These are phyloP conservation scores for Pseudogymnoascus sp. DNA, from an alignment of 2,329 filamentous ascomycete species.

Conservation along the genomic window DNA sequence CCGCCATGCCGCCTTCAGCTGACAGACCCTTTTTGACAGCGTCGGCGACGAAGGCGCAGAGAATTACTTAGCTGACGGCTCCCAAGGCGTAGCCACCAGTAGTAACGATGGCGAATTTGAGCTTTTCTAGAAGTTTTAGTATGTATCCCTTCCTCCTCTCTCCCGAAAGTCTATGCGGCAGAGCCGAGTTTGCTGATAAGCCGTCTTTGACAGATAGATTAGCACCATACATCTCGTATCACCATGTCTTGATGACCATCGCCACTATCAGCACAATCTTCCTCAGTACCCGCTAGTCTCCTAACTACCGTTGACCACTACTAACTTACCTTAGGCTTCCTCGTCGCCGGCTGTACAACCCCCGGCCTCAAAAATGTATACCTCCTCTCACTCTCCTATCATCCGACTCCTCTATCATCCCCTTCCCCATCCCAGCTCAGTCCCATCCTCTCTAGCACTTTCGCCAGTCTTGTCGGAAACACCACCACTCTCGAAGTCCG, in stretches of 20 bases:
- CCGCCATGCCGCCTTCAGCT: not conserved
- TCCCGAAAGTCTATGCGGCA: too few species aligned
- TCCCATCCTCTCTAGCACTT: slow-evolving; percentile 76
- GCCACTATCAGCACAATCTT: slow-evolving; percentile 90
- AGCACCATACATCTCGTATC: slow-evolving; percentile 62
- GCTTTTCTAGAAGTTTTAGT: not conserved
- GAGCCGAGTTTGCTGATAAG: not conserved
- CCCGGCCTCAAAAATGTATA: slow-evolving; percentile 88
- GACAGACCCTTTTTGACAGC: not conserved
- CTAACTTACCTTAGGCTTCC: slow-evolving; percentile 54
- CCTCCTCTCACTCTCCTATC: slow-evolving; percentile 91
- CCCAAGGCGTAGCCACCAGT: not conserved
- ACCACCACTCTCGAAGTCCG: slow-evolving; percentile 69
- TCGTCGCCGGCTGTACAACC: slow-evolving; percentile 80
- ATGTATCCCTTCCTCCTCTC: not conserved
- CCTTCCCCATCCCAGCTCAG: slow-evolving; percentile 85
- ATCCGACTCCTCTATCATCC: slow-evolving; percentile 68
- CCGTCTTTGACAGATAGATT: slow-evolving; percentile 38
- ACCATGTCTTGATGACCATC: slow-evolving; percentile 93
- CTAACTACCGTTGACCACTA: not conserved
- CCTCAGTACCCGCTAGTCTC: slow-evolving; percentile 60
- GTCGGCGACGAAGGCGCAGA: not conserved
- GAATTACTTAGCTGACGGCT: not conserved
- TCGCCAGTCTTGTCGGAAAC: slow-evolving; percentile 80
- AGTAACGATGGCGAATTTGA: not conserved